A percentile compares a stretch with the other conserved stretches of the same genome.
Conservation (phyloP, 208 protist genomes). For the Angomonas ambiguus region DNA sequence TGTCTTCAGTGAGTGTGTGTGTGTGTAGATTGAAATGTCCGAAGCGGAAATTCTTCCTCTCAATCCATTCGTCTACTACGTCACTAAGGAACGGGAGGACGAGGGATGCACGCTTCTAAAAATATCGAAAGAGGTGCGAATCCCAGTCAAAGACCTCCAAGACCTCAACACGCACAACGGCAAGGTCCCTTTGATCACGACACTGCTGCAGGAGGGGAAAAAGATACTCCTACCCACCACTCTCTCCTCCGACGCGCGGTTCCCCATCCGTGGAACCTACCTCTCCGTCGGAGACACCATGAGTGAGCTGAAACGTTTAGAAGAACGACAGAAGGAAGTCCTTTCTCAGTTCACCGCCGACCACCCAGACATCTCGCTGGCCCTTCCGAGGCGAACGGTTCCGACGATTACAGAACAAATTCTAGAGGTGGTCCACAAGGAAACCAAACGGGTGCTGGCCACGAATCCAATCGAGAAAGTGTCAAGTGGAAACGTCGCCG, state of each 20-base stretch:
- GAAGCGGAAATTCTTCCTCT: background rate
- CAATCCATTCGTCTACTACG: slow-evolving; percentile 11
- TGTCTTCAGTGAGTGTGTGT: background rate
- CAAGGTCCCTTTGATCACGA: slow-evolving; percentile 9
- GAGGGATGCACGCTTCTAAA: background rate
- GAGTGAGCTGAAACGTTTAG: slow-evolving; percentile 32
- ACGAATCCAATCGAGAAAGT: slow-evolving; percentile 29
- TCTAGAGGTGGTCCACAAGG: slow-evolving; percentile 27
- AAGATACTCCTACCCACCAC: slow-evolving; percentile 35
- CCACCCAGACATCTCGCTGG: background rate
- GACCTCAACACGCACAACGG: slow-evolving; percentile 29
- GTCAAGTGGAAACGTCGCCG: slow-evolving; percentile 42
- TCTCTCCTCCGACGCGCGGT: slow-evolving; percentile 15
- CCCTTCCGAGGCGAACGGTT: slow-evolving; percentile 41
- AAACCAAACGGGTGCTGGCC: slow-evolving; percentile 52
- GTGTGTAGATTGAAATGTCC: background rate
- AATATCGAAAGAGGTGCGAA: background rate
- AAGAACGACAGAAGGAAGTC: slow-evolving; percentile 27
- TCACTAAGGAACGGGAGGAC: background rate
- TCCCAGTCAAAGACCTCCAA: slow-evolving; percentile 44
- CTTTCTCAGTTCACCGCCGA: slow-evolving; percentile 17
- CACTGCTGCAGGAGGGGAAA: slow-evolving; percentile 35
- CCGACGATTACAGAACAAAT: slow-evolving; percentile 53
- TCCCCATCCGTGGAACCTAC: slow-evolving; percentile 26
- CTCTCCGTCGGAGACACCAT: slow-evolving; percentile 46